Base-by-base conservation (phyloP, 768 basidiomycete species). In the Auriculariales sp. region DNA sequence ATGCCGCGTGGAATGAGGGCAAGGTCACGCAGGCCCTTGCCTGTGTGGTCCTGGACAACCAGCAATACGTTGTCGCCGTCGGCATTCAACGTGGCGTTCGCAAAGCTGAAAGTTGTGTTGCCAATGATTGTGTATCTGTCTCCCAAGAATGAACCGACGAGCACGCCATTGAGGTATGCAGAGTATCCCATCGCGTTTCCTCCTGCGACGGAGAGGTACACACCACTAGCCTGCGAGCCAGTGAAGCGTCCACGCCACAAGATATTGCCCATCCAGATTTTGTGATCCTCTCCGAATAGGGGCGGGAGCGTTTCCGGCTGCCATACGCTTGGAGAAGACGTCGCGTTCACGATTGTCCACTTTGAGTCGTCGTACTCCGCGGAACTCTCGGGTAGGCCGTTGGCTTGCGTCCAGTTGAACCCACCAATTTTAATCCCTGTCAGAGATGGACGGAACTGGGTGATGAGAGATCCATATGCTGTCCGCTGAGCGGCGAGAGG, bases 161-260 rank as follows among this genome's bases (percentile, higher is more conserved):
- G 74, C 4, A 66, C 56, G 3, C 71, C 70, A 49, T 74, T 74
- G 27, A 74, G 54, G 71, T 72, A 77, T 5, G 71, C 64, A 9
- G 71, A 72, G 54, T 69, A 75, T 3, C 62, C 73, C 48, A 76
- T 75, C 1, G 72, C 73, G 9, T 54, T 34, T 3, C 75, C 73
- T 39, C 75, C 73, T 53, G 64, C 63, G 4, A 76, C 56, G 30
- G 66, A 55, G 22, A 65, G 58, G 19, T 48, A 63, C 55, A 76
- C 66, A 1, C 64, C 72, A 1, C 66, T 70, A 58, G 76, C 73
- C 9, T 59, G 50, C 0, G 66, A 68, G 3, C 73, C 69, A 64
- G 59, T 71, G 15, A 73, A 74, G 49, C 72, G 71, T 12, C 66
- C 73, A 4, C 74, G 66, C 72, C 72, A 75, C 27, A 76, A 53